Base-by-base conservation (phyloP, 176 grass and related monocot genomes). In the Aegilops bicornis region DNA sequence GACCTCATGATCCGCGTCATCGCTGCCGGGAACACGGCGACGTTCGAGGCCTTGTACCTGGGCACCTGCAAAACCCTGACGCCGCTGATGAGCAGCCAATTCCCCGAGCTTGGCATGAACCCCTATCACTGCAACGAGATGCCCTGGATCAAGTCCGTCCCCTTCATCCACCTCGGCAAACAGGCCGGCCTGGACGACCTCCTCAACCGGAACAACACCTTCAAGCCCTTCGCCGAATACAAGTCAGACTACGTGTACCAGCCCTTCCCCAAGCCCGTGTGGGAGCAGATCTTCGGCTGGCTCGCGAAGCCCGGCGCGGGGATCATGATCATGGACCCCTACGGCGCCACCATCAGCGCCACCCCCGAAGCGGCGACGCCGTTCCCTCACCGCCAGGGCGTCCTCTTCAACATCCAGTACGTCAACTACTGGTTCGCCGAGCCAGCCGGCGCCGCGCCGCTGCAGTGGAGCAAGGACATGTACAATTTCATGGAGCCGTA, bases 321-420 rank as follows among this genome's bases (percentile, higher is more conserved):
- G 35, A 3, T 82, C 10, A 82, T 90, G 88, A 70, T 82, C 73
- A 65, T 90, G 50, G 84, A 87, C 33, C 89, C 84, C 2, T 79
- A 83, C 59, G 89, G 89, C 5, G 84, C 70, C 13, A 39, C 37
- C 70, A 83, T 90, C 54, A 83, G 84, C 64, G 24, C 62, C 7
- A 19, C 47, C 35, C 5, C 42, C 0, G 89, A 77, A 3, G 39
- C 73, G 0, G 73, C 37, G 27, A 83, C 84, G 7, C 84, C 89
- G 5, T 90, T 79, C 68, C 88, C 89, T 0, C 84, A 90, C 73
- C 80, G 89, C 31, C 61, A 83, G 63, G 73, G 79, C 37, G 60
- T 82, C 1, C 79, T 90, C 2, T 90, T 79, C 64, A 79, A 52
- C 88, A 86, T 90, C 79, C 88, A 86, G 63, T 86, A 90, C 79